Evolutionary conservation across 106 monocot species (phyloP), one percentile per base, ranked within the genome.

Genomic region (Dioscorea zingiberensis): DNA sequence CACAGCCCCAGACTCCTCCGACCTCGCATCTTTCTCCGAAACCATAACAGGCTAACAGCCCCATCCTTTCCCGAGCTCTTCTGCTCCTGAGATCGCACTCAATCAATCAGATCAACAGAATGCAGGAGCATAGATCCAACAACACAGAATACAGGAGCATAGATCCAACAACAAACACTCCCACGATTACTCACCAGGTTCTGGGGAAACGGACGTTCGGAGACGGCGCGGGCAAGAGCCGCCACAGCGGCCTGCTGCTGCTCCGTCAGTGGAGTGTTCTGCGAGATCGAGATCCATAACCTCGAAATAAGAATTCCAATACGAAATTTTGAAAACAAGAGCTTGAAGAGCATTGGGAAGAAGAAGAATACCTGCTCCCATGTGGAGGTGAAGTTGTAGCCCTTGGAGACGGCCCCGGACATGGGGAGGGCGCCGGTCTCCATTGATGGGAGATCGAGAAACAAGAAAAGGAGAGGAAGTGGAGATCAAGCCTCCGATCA

Each of bases 201-300:
- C 16, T 77, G 56, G 27, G 97, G 97, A 69, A 79, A 92, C 14
- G 97, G 97, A n/a, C 97, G 79, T 74, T 97, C 97, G 21, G 91
- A 58, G 25, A 92, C 78, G 17, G 88, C 88, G 44, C 73, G 78
- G 51, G 85, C 78, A 6, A 97, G 81, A 27, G 85, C 70, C 51
- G 72, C 57, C 60, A 97, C 82, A 19, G 88, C 91, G 24, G 81
- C 76, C 46, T 83, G 83, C 73, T 97, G 97, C 67, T 88, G 71
- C 21, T 97, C 91, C 61, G 83, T 88, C 61, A 97, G 58, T 17
- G 91, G 91, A 19, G 97, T 88, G 72, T 91, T 84, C 95, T 97
- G 76, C 57, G 54, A 79, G 38, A 53, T 3, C 48, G 22, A 7
- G 60, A 71, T 47, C 3, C 65, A 67, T 32, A 3, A 3, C 17